Conservation (phyloP, 192 early-diverging fungal genomes). For the Phycomyces blakesleeanus region DNA sequence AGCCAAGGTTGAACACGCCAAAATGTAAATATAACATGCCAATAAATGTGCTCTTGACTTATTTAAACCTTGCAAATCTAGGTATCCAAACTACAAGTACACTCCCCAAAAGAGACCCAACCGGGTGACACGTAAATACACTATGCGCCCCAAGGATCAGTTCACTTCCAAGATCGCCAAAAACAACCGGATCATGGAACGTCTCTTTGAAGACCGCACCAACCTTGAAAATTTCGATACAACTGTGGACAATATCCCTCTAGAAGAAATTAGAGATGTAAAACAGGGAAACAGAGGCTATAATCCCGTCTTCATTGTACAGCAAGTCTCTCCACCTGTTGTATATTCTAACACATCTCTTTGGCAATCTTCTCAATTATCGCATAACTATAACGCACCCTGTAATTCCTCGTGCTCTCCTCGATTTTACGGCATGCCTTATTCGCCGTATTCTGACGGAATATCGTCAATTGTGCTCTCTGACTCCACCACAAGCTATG, state of each 20-base stretch:
- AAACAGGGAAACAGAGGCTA: not conserved
- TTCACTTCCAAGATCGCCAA: slow-evolving; percentile 7
- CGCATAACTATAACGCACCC: not conserved
- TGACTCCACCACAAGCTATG: not conserved
- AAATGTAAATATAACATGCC: slow-evolving; percentile 18
- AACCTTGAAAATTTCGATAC: not conserved
- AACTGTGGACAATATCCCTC: not conserved
- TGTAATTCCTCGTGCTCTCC: not conserved
- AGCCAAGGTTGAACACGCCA: slow-evolving; percentile 44
- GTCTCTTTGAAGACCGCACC: not conserved
- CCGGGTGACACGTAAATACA: not conserved
- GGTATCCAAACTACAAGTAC: slow-evolving; percentile 25
- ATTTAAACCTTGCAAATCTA: slow-evolving; percentile 4
- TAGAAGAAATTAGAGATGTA: not conserved
- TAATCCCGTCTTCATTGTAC: not conserved
- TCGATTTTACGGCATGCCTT: not conserved
- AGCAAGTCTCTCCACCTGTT: not conserved
- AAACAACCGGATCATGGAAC: slow-evolving; percentile 8
- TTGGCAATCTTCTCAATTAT: not conserved
- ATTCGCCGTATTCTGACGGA: not conserved
- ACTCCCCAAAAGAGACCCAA: slow-evolving; percentile 13
- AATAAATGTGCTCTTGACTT: not conserved
- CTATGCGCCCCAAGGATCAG: not conserved
- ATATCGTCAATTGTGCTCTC: not conserved
- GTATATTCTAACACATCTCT: not conserved